These are phyloP conservation scores for Purshia tridentata DNA, from an alignment of 306 rosid species.

Conservation along the genomic window DNA sequence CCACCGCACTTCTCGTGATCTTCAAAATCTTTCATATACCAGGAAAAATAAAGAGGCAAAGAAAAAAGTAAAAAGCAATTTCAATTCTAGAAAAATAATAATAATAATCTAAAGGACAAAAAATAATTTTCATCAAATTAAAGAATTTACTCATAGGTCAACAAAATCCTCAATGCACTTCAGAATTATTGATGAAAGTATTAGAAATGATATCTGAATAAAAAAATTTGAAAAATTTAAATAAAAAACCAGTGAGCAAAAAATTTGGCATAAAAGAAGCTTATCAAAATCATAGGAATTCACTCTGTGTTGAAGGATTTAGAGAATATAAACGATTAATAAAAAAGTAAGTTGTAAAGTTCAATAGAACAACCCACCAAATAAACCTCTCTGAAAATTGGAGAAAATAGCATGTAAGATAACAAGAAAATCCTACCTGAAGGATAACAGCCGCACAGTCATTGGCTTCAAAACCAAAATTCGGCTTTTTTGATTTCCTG, in stretches of 20 bases:
- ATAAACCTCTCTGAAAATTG: neutral
- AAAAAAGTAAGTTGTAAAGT: neutral
- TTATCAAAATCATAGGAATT: neutral
- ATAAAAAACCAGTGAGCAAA: neutral
- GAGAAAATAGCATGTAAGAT: slow-evolving; percentile 1
- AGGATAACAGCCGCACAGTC: slow-evolving; percentile 45
- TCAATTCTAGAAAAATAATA: neutral
- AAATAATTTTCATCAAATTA: neutral
- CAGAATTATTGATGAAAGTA: neutral
- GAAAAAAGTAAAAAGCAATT: neutral
- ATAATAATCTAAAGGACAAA: neutral
- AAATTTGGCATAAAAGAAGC: neutral
- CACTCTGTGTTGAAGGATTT: neutral
- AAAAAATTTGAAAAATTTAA: neutral
- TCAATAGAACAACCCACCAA: slow-evolving; percentile 17
- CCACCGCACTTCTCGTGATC: neutral
- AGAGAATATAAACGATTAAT: neutral
- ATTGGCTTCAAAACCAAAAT: slow-evolving; percentile 61
- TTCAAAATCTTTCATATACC: neutral
- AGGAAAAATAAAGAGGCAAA: neutral
- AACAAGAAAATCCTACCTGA: slow-evolving; percentile 53
- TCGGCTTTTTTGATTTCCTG: slow-evolving; percentile 44
- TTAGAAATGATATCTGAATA: neutral
- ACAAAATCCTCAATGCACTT: neutral
- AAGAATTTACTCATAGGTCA: slow-evolving; percentile 10